phyloP scores from a whole-genome alignment of 192 early-diverging fungal genomes.

The Coemansia sp. region DNA sequence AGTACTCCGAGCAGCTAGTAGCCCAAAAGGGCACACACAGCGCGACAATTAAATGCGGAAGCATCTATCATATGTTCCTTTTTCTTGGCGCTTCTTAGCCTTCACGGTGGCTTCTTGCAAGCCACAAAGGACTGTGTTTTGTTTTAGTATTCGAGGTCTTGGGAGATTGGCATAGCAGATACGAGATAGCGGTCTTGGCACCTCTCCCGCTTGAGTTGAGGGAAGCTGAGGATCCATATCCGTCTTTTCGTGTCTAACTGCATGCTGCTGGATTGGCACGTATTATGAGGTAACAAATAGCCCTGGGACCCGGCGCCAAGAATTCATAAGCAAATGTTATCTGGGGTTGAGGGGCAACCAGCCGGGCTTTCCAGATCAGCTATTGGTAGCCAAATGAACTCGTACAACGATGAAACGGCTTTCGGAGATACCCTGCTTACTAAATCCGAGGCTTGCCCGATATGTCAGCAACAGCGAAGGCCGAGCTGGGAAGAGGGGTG shows the following conservation, averaged over 20 bases:
- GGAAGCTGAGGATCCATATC: not conserved
- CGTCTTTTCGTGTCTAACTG: not conserved
- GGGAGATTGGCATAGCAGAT: not conserved
- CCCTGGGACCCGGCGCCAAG: not conserved
- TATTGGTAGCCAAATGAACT: not conserved
- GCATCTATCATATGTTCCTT: not conserved
- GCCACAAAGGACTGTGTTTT: not conserved
- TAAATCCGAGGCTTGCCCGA: conserved; percentile 38
- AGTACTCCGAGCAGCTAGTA: not conserved
- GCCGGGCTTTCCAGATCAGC: not conserved
- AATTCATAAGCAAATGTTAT: not conserved
- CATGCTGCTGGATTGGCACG: not conserved
- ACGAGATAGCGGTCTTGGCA: not conserved
- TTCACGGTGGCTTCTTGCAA: not conserved
- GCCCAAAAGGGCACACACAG: not conserved
- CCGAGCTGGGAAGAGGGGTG: not conserved
- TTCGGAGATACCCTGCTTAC: conserved; percentile 27
- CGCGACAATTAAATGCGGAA: not conserved
- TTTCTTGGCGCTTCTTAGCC: not conserved
- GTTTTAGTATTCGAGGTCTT: not conserved
- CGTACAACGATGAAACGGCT: conserved; percentile 6
- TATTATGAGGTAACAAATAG: not conserved
- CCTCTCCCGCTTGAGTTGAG: not conserved
- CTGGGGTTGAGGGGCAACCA: not conserved
- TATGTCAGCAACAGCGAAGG: conserved; percentile 7